Evolutionary conservation across 768 basidiomycete species (phyloP), one percentile per base, ranked within the genome.

Genomic region (Leucosporidium yakuticum): DNA sequence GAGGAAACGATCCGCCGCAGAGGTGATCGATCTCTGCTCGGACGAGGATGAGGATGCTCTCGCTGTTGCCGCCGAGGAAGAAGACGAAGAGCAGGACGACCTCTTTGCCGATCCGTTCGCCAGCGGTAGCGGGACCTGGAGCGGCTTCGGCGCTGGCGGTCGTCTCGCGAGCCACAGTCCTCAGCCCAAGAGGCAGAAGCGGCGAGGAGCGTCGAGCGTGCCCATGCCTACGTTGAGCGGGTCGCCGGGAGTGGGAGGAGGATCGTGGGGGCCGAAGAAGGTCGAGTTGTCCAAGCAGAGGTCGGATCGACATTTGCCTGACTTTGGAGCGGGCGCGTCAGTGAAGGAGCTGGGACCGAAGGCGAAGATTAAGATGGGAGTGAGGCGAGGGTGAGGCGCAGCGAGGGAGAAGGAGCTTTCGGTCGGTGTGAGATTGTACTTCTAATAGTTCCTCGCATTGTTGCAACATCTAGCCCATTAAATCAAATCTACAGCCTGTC

Each of bases 401-500:
- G 54, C 54, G n/a, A n/a, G 54, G n/a, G n/a, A 15, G n/a, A 58
- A 58, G 31, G 56, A 32, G 31, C 4, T n/a, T 27, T 27, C 8
- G 50, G 50, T 23, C 50, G 21, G 21, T 19, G 25, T 23, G 25
- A 23, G 50, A 3, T 51, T 23, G 25, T 51, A 51, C 50, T 23
- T 51, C 50, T n/a, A 29, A 55, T 27, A 55, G 39, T 8, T 15
- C 39, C 39, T 15, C 2, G 39, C 11, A 15, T 44, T 44, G 39
- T 44, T 44, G 39, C 39, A 44, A 44, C 39, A 44, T 44, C 39
- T 44, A 44, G 39, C 39, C 39, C 39, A 36, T 6, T 44, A 2
- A 31, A 48, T 61, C 31, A 29, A 6, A 29, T 48, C 62, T 69
- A 29, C 31, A 73, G 63, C 36, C 90, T 82, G 71, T 84, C 83